phyloP scores from a whole-genome alignment of 2,329 filamentous ascomycete species.

The Fusarium continuum region DNA sequence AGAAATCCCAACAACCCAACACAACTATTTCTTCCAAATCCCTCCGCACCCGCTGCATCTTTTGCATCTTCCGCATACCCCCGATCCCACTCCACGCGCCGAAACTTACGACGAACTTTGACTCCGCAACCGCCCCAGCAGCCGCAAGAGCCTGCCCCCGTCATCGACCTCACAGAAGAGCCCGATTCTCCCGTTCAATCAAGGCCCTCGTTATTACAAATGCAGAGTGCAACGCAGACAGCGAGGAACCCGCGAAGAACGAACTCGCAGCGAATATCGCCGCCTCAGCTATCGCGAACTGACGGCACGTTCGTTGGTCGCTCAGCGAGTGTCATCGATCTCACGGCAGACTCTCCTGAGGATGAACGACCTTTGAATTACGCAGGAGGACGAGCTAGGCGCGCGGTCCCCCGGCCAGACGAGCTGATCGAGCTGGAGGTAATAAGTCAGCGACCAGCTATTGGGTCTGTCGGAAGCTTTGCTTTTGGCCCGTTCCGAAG shows the following conservation, averaged over 20 bases:
- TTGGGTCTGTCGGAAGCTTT: conserved; percentile 32
- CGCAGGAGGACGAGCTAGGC: conserved; percentile 24
- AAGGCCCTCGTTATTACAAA: conserved; percentile 44
- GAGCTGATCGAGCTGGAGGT: conserved; percentile 44
- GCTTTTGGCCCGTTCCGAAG: conserved; percentile 39
- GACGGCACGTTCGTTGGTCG: conserved; percentile 55
- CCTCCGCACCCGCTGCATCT: conserved; percentile 20
- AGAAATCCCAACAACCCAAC: background rate
- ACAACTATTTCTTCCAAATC: conserved; percentile 32
- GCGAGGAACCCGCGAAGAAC: conserved; percentile 54
- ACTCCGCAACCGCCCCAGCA: conserved; percentile 14
- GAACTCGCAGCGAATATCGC: conserved; percentile 52
- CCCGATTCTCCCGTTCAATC: conserved; percentile 57
- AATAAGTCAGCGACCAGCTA: conserved; percentile 38
- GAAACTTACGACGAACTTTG: conserved; percentile 6
- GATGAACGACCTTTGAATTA: conserved; percentile 43
- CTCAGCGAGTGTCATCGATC: conserved; percentile 57
- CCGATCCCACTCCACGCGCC: conserved; percentile 4
- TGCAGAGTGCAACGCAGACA: conserved; percentile 26
- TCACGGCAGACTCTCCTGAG: conserved; percentile 58
- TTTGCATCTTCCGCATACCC: background rate
- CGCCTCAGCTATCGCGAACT: conserved; percentile 55
- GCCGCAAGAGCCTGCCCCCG: conserved; percentile 38
- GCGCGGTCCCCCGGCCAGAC: conserved; percentile 29
- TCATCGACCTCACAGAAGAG: conserved; percentile 63